Conservation (phyloP, 805 yeast species). For the Teunomyces aglyptinius region DNA sequence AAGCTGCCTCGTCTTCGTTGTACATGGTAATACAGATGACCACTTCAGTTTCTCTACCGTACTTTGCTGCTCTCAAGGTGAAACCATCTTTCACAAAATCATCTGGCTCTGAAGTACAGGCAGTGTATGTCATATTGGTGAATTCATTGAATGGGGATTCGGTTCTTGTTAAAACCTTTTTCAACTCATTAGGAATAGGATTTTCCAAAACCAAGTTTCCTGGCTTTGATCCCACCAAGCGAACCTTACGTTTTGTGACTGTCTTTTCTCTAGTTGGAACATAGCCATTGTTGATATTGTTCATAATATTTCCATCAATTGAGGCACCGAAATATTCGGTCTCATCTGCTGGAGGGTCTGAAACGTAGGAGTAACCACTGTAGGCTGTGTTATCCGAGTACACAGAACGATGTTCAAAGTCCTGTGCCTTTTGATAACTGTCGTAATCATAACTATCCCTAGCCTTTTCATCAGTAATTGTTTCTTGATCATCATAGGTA, state of each 20-base stretch:
- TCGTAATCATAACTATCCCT: conserved; percentile 30
- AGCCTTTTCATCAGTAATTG: conserved; percentile 27
- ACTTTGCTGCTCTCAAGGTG: conserved; percentile 79
- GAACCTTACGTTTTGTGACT: conserved; percentile 67
- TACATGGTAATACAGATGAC: conserved; percentile 95
- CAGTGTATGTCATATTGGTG: conserved; percentile 94
- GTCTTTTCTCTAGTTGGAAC: conserved; percentile 68
- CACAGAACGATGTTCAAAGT: conserved; percentile 32
- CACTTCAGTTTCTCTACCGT: conserved; percentile 87
- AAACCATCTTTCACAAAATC: conserved; percentile 78
- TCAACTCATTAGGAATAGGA: conserved; percentile 87
- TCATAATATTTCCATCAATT: conserved; percentile 48
- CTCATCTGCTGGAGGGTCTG: conserved; percentile 18
- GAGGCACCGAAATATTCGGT: conserved; percentile 44
- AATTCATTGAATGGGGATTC: conserved; percentile 82
- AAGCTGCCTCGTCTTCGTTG: conserved; percentile 86
- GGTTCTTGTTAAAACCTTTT: conserved; percentile 79
- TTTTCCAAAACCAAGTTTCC: conserved; percentile 90
- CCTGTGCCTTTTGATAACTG: conserved; percentile 34
- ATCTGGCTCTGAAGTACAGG: conserved; percentile 92
- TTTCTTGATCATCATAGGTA: conserved; percentile 29
- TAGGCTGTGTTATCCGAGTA: conserved; percentile 37
- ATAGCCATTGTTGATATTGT: conserved; percentile 37
- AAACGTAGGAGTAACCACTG: conserved; percentile 28
- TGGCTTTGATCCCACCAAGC: conserved; percentile 56